Evolutionary conservation across 306 rosid species (phyloP).

Genomic region (Glycine tomentella): DNA sequence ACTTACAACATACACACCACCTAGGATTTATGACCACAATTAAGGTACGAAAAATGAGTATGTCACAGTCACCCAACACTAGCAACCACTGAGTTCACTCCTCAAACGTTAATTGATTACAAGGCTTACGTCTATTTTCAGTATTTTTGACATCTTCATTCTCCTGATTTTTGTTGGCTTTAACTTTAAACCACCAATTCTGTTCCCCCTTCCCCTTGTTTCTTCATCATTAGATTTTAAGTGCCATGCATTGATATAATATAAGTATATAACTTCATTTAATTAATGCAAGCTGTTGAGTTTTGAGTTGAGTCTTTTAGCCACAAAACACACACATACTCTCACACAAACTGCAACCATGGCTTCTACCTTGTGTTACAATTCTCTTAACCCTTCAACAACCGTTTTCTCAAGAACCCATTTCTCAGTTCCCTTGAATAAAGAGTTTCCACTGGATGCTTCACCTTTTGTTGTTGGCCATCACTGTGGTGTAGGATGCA

Average conservation of each 20-base stretch:
- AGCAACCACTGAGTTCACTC: slow-evolving; percentile 17
- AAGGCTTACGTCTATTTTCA: neutral
- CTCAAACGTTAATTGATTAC: neutral
- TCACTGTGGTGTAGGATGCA: slow-evolving; percentile 44
- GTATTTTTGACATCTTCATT: neutral
- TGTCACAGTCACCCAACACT: slow-evolving; percentile 22
- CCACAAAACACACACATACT: slow-evolving; percentile 14
- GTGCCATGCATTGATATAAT: slow-evolving; percentile 3
- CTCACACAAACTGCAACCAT: slow-evolving; percentile 32
- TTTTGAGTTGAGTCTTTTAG: slow-evolving; percentile 18
- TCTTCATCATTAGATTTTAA: neutral
- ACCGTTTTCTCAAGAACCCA: slow-evolving; percentile 61
- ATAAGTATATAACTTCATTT: slow-evolving; percentile 10
- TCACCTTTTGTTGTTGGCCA: slow-evolving; percentile 45
- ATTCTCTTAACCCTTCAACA: slow-evolving; percentile 63
- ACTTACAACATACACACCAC: slow-evolving; percentile 29
- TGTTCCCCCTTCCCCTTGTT: neutral
- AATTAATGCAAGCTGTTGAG: neutral
- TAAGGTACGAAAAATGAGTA: neutral
- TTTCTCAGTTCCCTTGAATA: slow-evolving; percentile 52
- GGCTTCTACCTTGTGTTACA: slow-evolving; percentile 66
- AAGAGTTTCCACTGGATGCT: slow-evolving; percentile 54
- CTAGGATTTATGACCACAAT: slow-evolving; percentile 35
- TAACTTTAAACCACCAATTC: slow-evolving; percentile 35
- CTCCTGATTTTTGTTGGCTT: slow-evolving; percentile 32